phyloP scores from a whole-genome alignment of 371 early-diverging fungal genomes.

The Mucor sp. region DNA sequence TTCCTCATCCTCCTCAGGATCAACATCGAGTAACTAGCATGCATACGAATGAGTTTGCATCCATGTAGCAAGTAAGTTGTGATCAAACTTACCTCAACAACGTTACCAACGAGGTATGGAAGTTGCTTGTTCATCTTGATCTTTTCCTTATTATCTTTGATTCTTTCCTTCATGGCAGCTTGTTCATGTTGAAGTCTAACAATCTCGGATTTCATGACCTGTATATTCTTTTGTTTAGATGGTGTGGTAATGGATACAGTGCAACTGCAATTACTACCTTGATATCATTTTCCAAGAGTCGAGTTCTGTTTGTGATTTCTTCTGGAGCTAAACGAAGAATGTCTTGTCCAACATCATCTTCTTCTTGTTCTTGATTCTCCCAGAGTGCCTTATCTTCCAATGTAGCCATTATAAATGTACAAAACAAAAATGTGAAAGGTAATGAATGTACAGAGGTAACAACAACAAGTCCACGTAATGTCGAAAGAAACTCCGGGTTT shows the following conservation, averaged over 20 bases:
- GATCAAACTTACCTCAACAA: constrained; percentile 87
- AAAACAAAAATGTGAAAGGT: not conserved
- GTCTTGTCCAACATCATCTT: constrained; percentile 86
- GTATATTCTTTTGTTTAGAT: not conserved
- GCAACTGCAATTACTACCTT: constrained; percentile 74
- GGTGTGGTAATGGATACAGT: not conserved
- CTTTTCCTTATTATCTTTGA: constrained; percentile 99
- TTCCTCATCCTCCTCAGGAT: constrained; percentile 81
- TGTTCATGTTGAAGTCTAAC: constrained; percentile 90
- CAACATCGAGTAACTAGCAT: constrained; percentile 87
- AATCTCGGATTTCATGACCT: constrained; percentile 93
- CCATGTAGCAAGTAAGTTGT: not conserved
- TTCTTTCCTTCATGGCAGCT: constrained; percentile 85
- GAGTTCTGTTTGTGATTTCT: constrained; percentile 89
- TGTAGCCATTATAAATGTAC: constrained; percentile 48
- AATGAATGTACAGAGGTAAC: not conserved
- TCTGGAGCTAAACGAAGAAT: constrained; percentile 87
- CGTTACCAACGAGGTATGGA: constrained; percentile 99
- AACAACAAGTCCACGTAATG: not conserved
- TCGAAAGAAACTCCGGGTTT: not conserved
- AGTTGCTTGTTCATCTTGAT: constrained; percentile 99
- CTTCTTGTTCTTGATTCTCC: constrained; percentile 55
- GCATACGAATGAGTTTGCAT: not conserved
- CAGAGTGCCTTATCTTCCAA: constrained; percentile 73
- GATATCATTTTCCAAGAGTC: constrained; percentile 96